Evolutionary conservation across 371 early-diverging fungal species (phyloP).

Genomic region (Polyrhizophydium stewartii): DNA sequence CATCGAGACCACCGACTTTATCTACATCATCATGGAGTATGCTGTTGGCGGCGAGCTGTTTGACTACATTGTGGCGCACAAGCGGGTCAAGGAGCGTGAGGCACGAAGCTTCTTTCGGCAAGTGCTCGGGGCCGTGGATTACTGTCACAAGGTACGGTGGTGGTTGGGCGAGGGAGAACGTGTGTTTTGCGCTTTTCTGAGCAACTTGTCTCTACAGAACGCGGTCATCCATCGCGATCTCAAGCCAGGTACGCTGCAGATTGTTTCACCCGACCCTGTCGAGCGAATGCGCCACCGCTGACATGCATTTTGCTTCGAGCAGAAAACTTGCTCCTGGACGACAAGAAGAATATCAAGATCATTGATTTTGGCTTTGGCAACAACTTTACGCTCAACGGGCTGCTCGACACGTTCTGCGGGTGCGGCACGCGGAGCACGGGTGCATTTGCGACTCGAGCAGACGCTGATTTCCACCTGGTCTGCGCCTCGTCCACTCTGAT

Average conservation of each 20-base stretch:
- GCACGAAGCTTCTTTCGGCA: conserved; percentile 65
- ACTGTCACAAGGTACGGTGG: conserved; percentile 58
- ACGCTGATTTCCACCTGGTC: neutral
- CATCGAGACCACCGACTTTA: conserved; percentile 46
- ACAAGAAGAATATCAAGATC: conserved; percentile 50
- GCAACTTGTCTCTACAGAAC: conserved; percentile 31
- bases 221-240: conserved; percentile 48
- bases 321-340: conserved; percentile 59
- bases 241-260: conserved; percentile 35
- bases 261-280: neutral
- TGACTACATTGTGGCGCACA: conserved; percentile 58
- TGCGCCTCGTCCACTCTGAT: neutral
- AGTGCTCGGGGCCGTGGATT: conserved; percentile 60
- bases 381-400: conserved; percentile 51
- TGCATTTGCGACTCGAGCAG: neutral
- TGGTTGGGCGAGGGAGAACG: no score
- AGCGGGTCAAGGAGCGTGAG: conserved; percentile 55
- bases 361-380: conserved; percentile 74
- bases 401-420: conserved; percentile 70
- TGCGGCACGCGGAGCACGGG: conserved; percentile 16
- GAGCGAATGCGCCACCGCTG: neutral
- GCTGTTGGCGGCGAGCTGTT: conserved; percentile 60
- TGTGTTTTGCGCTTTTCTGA: no score
- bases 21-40: conserved; percentile 64
- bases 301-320: conserved; percentile 13